Evolutionary conservation across 306 rosid species (phyloP), one percentile per base, ranked within the genome.

Genomic region (Cucurbita pepo): DNA sequence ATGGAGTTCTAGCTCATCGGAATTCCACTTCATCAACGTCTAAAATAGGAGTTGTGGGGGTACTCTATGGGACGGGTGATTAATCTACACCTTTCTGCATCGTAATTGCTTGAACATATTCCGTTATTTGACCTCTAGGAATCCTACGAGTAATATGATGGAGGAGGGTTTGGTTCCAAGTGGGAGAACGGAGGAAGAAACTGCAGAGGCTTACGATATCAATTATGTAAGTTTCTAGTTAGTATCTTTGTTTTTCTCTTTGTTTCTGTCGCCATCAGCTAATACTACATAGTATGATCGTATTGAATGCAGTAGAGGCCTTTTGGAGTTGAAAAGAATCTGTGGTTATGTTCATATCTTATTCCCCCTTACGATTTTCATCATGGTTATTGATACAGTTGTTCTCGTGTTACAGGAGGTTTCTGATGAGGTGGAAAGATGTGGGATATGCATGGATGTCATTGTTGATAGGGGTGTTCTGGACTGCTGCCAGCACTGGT

Each of bases 401-500:
- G 62, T 48, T 45, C 36, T 45, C 47, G 45, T 66, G 75, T 61
- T 64, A 53, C 86, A 94, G 99, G 91, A 79, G n/a, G 77, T 63
- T 87, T 53, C 80, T 57, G 76, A 78, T 18, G 97, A 85, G 75
- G 90, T 85, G 53, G 92, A 88, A 83, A 83, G 86, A 58, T 94
- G 99, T 77, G 99, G 99, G 55, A 94, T 94, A 78, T 94, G 99
- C 82, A 91, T 94, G 99, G 97, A 91, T 79, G 38, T 83, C 59
- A 80, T 94, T 73, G 76, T 94, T 65, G 99, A 94, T 71, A 82
- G 99, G 83, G 99, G 96, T 77, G 88, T 94, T 82, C 80, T 94
- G 45, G 99, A 94, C 82, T 94, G 96, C 90, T 94, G 99, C 78
- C 95, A 89, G 77, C 99, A 91, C 84, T 91, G 97, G 99, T 94